A percentile compares a stretch with the other conserved stretches of the same genome.
Evolutionary conservation across 164 flowering plant species (phyloP).

Genomic region (Pachysandra terminalis): DNA sequence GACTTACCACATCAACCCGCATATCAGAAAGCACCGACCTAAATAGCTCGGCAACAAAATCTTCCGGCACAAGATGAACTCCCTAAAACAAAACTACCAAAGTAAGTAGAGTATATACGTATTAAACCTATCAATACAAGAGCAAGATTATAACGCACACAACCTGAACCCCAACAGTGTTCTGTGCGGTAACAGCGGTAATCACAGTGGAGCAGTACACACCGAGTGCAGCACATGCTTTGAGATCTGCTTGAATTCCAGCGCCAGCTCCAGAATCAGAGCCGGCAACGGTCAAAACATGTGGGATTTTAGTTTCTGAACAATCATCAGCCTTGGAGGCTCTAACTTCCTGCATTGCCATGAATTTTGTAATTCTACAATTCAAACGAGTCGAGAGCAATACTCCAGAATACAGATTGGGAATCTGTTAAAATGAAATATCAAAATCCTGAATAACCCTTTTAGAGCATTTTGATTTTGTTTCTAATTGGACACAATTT

Average conservation of each 20-base stretch:
- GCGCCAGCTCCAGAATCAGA: conserved; percentile 99
- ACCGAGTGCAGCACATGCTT: conserved; percentile 83
- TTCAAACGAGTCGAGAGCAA: background rate
- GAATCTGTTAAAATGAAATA: background rate
- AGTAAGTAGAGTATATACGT: background rate
- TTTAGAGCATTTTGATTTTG: no score
- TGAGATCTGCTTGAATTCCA: conserved; percentile 95
- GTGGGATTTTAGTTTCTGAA: conserved; percentile 40
- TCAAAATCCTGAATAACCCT: no score
- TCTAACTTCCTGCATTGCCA: conserved; percentile 26
- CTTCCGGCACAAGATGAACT: conserved; percentile 55
- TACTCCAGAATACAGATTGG: background rate
- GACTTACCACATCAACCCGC: conserved; percentile 86
- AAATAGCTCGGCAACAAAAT: conserved; percentile 73
- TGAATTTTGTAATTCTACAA: background rate
- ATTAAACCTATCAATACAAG: background rate
- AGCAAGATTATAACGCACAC: background rate
- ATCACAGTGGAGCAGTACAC: conserved; percentile 94
- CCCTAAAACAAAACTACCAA: conserved; percentile 36
- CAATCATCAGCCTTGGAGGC: background rate
- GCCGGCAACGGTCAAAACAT: conserved; percentile 86
- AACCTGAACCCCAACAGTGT: conserved; percentile 97
- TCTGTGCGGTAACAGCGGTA: conserved; percentile 93
- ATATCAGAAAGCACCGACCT: conserved; percentile 90
- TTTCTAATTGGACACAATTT: no score